Conservation (phyloP, 306 rosid species). For the Casuarina equisetifolia region DNA sequence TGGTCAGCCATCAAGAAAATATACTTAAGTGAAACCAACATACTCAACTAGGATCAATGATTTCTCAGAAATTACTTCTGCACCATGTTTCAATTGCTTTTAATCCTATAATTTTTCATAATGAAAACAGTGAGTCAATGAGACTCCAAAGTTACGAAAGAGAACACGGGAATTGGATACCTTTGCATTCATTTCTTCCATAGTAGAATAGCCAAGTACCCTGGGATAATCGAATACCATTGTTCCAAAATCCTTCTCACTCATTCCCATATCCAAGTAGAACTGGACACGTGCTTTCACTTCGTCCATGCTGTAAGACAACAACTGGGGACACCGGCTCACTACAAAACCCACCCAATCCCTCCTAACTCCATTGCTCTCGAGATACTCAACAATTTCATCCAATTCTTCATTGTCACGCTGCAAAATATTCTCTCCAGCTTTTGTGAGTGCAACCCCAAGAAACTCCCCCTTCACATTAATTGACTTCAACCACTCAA, state of each 20-base stretch:
- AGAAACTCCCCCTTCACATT: constrained; percentile 72
- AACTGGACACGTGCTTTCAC: constrained; percentile 58
- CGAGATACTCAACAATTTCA: constrained; percentile 68
- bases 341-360: constrained; percentile 85
- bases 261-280: constrained; percentile 71
- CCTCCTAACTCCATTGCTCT: constrained; percentile 71
- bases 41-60: neutral
- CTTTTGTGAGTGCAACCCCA: constrained; percentile 59
- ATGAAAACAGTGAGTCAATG: neutral
- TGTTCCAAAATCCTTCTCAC: constrained; percentile 88
- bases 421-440: constrained; percentile 59
- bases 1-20: constrained; percentile 19
- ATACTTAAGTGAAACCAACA: neutral
- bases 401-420: constrained; percentile 60
- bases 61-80: neutral
- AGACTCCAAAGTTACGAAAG: constrained; percentile 7
- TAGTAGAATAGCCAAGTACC: constrained; percentile 61
- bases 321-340: constrained; percentile 77
- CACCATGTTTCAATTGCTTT: neutral
- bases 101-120: neutral
- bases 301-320: constrained; percentile 78
- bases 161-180: constrained; percentile 33
- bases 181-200: constrained; percentile 83
- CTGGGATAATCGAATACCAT: constrained; percentile 91
- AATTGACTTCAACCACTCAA: constrained; percentile 70